Evolutionary conservation across 2,329 filamentous ascomycete species (phyloP).

Genomic region (Aspergillus thermomutatus): DNA sequence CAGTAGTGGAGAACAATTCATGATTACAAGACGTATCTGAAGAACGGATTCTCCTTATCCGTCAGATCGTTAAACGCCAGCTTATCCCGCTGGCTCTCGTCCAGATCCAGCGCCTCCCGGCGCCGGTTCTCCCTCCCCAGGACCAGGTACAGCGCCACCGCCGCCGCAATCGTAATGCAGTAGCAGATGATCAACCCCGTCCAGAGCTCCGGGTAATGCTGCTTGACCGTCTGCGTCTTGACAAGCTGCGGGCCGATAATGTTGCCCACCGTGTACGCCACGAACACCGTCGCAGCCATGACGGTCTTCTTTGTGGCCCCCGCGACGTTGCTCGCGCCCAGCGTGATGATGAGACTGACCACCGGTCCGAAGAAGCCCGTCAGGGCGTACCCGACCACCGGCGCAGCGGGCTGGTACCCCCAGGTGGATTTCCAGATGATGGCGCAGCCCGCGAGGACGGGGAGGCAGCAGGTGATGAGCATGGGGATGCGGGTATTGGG

Average conservation of each 20-base stretch:
- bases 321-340: constrained; percentile 66
- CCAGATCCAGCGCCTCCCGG: constrained; percentile 47
- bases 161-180: constrained; percentile 62
- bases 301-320: constrained; percentile 76
- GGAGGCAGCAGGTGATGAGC: constrained; percentile 64
- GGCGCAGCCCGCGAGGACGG: constrained; percentile 69
- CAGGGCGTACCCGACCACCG: constrained; percentile 68
- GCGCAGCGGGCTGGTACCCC: constrained; percentile 62
- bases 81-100: constrained; percentile 62
- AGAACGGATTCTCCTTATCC: constrained; percentile 66
- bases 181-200: constrained; percentile 66
- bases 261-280: constrained; percentile 72
- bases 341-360: constrained; percentile 58
- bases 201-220: constrained; percentile 72
- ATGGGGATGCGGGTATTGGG: constrained; percentile 64
- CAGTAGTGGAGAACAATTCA: too few species aligned
- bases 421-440: constrained; percentile 69
- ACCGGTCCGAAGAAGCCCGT: constrained; percentile 71
- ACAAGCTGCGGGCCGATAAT: constrained; percentile 73
- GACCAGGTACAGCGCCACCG: constrained; percentile 56
- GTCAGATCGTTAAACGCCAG: constrained; percentile 66
- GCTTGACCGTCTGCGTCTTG: constrained; percentile 59
- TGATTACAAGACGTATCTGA: constrained; percentile 59
- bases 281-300: constrained; percentile 70
- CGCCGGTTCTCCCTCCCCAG: constrained; percentile 58